Evolutionary conservation across 2,329 filamentous ascomycete genomes (phyloP), one percentile per base, ranked within the genome.

Genomic region (Lachnellula arida): DNA sequence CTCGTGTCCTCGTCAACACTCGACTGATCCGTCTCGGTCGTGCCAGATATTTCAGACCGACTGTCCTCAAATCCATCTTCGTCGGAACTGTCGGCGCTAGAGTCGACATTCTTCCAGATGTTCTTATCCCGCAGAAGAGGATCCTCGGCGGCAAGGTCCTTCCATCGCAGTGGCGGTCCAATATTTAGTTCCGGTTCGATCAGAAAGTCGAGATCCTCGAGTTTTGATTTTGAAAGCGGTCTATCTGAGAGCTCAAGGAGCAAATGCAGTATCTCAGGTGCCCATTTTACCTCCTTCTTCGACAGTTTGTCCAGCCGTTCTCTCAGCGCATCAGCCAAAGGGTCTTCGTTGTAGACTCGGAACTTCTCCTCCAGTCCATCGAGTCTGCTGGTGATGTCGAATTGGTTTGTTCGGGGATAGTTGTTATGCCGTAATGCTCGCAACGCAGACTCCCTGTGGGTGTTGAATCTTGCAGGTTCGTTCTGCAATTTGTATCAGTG

Each of bases 301-400:
- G 79, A 74, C 19, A 96, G 72, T 57, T 85, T 81, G 40, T 79
- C 73, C 14, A 91, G 71, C 37, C 88, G 79, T 44, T 70, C 67
- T 40, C 76, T 74, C 37, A 91, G 74, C 5, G 84, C 85, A 68
- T 92, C 85, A 12, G 91, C 90, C 25, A 97, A 75, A 40, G 83
- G 84, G 65, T 97, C 92, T 59, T 89, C 84, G 67, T 88, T 86
- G 48, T 90, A 79, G 53, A 97, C 80, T 34, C 85, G 81, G 65
- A 97, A 94, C 64, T 93, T 91, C 74, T 97, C 94, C 63, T 92
- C 86, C 2, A 97, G 76, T 1, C 89, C 89, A 49, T 83, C 76
- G 2, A 93, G 76, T 37, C 78, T 79, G 39, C 79, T 79, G 40
- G 80, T 75, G 19, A 92, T 81, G 46, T 88, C 84, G 67, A 92